These are phyloP conservation scores for Vachellia collinsii DNA, from an alignment of 306 rosid species.

Conservation along the genomic window DNA sequence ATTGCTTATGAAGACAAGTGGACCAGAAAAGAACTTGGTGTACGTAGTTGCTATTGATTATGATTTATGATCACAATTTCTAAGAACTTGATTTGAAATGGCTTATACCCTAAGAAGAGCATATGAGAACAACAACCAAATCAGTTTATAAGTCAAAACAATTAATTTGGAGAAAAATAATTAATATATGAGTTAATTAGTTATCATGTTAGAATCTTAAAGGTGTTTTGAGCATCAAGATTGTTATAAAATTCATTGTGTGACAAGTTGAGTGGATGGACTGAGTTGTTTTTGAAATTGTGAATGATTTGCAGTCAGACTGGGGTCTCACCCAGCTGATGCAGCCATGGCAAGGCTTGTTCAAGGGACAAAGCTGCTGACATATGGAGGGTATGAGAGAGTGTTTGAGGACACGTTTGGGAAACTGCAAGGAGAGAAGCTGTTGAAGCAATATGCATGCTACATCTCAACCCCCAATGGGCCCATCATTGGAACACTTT, in stretches of 20 bases:
- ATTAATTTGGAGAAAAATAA: too few species aligned
- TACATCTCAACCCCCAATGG: conserved; percentile 63
- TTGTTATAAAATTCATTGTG: too few species aligned
- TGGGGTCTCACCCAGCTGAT: conserved; percentile 55
- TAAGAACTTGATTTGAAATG: not conserved
- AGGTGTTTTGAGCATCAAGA: not conserved
- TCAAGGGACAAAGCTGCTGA: conserved; percentile 63
- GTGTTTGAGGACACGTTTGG: conserved; percentile 64
- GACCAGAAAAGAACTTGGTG: not conserved
- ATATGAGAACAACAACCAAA: too few species aligned
- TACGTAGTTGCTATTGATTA: not conserved
- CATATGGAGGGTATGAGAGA: conserved; percentile 68
- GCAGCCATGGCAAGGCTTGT: conserved; percentile 73
- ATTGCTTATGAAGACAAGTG: not conserved
- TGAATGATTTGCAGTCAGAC: conserved; percentile 49
- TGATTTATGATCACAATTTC: not conserved
- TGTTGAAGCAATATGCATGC: conserved; percentile 64
- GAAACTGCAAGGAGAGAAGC: conserved; percentile 59
- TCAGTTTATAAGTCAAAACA: too few species aligned
- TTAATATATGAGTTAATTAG: too few species aligned
- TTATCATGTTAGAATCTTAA: not conserved
- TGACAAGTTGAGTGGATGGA: too few species aligned
- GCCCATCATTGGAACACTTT: conserved; percentile 72
- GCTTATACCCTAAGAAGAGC: too few species aligned
- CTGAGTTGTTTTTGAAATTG: too few species aligned